Evolutionary conservation across 345 rosid species (phyloP).

Genomic region (Salix arbutifolia): DNA sequence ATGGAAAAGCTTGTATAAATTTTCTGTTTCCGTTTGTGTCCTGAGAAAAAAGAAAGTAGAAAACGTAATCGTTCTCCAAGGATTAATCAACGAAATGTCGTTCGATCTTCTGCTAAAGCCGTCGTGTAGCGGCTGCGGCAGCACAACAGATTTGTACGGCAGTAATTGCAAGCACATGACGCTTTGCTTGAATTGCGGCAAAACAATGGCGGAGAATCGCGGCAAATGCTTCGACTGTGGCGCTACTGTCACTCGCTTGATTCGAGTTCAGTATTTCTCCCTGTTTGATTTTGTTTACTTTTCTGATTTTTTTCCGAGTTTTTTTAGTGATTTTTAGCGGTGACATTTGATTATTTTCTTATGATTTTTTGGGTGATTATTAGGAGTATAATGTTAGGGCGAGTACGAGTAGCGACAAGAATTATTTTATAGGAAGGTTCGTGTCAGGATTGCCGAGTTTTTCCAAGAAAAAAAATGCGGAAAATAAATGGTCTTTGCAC

Average conservation of each 20-base stretch:
- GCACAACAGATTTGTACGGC: conserved; percentile 68
- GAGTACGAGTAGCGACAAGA: conserved; percentile 56
- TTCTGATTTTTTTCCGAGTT: background rate
- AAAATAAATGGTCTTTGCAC: conserved; percentile 81
- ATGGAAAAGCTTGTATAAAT: no score
- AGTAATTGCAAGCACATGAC: conserved; percentile 97
- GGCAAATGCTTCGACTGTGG: conserved; percentile 86
- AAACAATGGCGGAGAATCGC: conserved; percentile 76
- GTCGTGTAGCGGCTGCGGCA: conserved; percentile 73
- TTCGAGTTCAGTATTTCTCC: conserved; percentile 46
- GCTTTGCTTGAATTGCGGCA: conserved; percentile 76
- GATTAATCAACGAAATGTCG: conserved; percentile 43
- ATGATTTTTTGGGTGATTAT: background rate
- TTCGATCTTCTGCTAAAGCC: conserved; percentile 66
- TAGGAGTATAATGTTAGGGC: conserved; percentile 87
- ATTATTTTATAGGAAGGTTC: conserved; percentile 87
- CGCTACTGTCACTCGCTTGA: conserved; percentile 60
- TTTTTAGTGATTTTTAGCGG: conserved; percentile 36
- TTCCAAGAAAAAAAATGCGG: conserved; percentile 73
- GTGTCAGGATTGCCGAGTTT: conserved; percentile 73
- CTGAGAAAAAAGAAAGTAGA: no score
- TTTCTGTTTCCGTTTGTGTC: no score
- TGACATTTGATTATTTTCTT: conserved; percentile 4
- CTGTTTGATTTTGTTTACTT: no score
- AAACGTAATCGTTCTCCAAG: background rate